phyloP scores from a whole-genome alignment of 2,329 filamentous ascomycete species.

The Exophiala lecanii-corni region DNA sequence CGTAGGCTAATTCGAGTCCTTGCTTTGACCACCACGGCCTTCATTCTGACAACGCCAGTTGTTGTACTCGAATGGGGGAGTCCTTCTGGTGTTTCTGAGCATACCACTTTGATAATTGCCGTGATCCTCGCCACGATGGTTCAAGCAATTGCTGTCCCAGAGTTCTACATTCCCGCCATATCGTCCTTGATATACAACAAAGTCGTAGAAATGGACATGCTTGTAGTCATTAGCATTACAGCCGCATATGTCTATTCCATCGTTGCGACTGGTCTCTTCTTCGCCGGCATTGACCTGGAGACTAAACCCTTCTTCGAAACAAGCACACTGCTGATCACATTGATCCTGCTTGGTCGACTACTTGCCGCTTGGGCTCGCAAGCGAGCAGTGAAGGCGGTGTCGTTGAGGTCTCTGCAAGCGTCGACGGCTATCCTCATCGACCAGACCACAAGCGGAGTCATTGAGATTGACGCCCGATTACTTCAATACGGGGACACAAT shows the following conservation, averaged over 20 bases:
- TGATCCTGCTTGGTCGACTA: constrained; percentile 52
- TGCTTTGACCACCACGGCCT: constrained; percentile 49
- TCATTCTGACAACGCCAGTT: constrained; percentile 56
- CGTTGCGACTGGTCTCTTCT: constrained; percentile 41
- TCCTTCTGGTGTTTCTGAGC: constrained; percentile 53
- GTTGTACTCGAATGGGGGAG: constrained; percentile 63
- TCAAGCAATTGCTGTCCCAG: constrained; percentile 56
- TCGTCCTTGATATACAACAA: constrained; percentile 42
- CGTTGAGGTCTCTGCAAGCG: constrained; percentile 53
- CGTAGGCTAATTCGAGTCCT: constrained; percentile 36
- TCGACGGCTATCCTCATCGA: constrained; percentile 52
- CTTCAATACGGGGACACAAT: constrained; percentile 69
- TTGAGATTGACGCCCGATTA: constrained; percentile 60
- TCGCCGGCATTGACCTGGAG: constrained; percentile 34
- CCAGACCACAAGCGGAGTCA: constrained; percentile 30
- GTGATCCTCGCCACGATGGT: constrained; percentile 66
- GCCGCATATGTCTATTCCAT: constrained; percentile 51
- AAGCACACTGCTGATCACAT: constrained; percentile 49
- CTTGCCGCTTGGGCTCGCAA: constrained; percentile 47
- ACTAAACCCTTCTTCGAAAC: constrained; percentile 51
- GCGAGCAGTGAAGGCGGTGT: constrained; percentile 48
- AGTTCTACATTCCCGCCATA: constrained; percentile 60
- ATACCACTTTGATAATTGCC: no score
- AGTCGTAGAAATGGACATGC: constrained; percentile 51
- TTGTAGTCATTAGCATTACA: constrained; percentile 50